phyloP scores from a whole-genome alignment of 345 rosid species.

The Murraya paniculata region DNA sequence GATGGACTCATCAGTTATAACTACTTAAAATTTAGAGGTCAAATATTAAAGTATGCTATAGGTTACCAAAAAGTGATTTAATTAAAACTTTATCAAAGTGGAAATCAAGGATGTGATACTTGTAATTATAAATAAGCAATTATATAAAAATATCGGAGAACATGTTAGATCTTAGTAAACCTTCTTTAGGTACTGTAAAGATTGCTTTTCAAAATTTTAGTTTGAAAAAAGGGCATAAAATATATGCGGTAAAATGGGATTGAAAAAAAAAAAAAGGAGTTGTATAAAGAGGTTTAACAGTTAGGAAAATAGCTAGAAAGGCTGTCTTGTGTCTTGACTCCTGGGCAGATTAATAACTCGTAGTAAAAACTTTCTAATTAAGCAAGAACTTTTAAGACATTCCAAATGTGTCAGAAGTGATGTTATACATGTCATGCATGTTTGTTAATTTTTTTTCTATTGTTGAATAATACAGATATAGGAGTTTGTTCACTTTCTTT shows the following conservation, averaged over 20 bases:
- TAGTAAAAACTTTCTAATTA: background rate
- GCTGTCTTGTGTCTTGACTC: too few relatives aligned
- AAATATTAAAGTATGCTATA: constrained; percentile 26
- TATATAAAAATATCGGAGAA: background rate
- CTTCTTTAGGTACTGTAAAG: constrained; percentile 15
- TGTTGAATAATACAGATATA: background rate
- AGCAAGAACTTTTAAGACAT: background rate
- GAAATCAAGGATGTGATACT: constrained; percentile 26
- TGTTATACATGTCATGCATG: background rate
- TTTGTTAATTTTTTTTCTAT: background rate
- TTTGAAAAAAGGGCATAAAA: background rate
- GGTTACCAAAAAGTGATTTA: constrained; percentile 20
- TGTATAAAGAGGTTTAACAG: background rate
- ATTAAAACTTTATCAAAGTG: constrained; percentile 14
- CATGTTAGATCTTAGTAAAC: constrained; percentile 23
- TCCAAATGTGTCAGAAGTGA: background rate
- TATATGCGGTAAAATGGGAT: background rate
- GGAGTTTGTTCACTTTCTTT: background rate
- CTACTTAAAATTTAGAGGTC: constrained; percentile 21
- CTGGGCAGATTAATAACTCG: background rate
- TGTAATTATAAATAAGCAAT: constrained; percentile 8
- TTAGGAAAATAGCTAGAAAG: too few relatives aligned
- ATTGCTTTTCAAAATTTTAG: background rate
- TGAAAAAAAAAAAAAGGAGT: background rate
- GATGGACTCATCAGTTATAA: constrained; percentile 1